Base-by-base conservation (phyloP, 2,329 filamentous ascomycete species). In the Parastagonospora avenae region DNA sequence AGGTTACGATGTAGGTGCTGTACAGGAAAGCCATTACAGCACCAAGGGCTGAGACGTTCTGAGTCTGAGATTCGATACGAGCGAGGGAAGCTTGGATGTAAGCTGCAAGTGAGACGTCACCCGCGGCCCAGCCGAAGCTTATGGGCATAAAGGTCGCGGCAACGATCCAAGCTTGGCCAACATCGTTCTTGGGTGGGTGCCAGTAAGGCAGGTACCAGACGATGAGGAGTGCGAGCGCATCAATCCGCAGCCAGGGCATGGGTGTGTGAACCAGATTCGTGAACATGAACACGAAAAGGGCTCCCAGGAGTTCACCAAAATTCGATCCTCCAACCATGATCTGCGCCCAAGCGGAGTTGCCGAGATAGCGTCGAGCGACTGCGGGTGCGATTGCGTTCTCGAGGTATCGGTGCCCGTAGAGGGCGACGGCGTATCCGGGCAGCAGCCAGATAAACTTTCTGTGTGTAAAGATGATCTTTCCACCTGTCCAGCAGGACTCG, bases 21-120 rank as follows among this genome's bases (percentile, higher is more conserved):
- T 81, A 81, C 4, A 81, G 68, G 57, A 80, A 80, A 0, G 78
- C 77, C 79, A 82, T 81, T 35, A 82, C 78, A 1, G 79, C 78
- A 14, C 77, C 79, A 2, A 81, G 68, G 0, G 79, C 75, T 2
- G 78, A 80, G 2, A 81, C 77, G 36, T 79, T 76, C 39, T 74
- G 71, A 32, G 75, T 73, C 37, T 76, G 68, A 8, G 69, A 69
- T 55, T 81, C 79, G 24, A 77, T 68, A 19, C 77, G 71, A 1
- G 76, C 72, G n/a, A 81, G 71, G 5, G 76, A 76, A 3, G 79
- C 77, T 60, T 82, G 79, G 42, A 81, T 79, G 59, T 80, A 81
- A 1, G 79, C 79, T 1, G 77, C 76, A 0, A 81, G 74, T 4
- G 77, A 80, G 11, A 81, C 78, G 46, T 82, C 79, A 11, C 79